Evolutionary conservation across 257 asterid genomes (phyloP).

Genomic region (Capsicum pubescens): DNA sequence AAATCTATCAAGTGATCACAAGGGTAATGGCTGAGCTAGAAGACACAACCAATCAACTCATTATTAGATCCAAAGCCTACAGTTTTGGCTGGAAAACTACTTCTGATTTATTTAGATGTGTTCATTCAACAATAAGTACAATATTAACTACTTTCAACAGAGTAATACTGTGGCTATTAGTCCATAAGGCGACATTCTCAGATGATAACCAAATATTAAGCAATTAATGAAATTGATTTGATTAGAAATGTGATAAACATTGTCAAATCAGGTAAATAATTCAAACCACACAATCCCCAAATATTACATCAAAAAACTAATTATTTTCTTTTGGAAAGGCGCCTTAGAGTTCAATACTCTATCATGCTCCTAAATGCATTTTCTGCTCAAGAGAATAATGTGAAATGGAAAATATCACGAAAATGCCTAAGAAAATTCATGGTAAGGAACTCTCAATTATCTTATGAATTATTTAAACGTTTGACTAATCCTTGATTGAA

Average conservation of each 20-base stretch:
- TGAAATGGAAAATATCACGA: background rate
- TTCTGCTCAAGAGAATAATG: background rate
- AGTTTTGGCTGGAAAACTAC: background rate
- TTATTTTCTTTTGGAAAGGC: background rate
- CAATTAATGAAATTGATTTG: background rate
- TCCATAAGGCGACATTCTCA: background rate
- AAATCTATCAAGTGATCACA: conserved; percentile 16
- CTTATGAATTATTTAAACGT: background rate
- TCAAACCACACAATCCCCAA: background rate
- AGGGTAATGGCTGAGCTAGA: conserved; percentile 5
- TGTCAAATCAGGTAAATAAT: conserved; percentile 7
- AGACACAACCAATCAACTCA: conserved; percentile 19
- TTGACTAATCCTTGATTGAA: background rate
- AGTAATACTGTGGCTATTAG: conserved; percentile 17
- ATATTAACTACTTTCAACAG: conserved; percentile 21
- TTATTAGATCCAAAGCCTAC: background rate
- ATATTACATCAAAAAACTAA: background rate
- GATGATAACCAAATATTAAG: background rate
- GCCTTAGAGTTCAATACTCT: conserved; percentile 4
- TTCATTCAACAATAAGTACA: conserved; percentile 8
- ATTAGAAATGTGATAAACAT: conserved; percentile 9
- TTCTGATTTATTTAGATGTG: background rate
- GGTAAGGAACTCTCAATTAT: background rate
- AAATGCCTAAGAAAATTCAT: background rate
- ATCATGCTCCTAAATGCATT: background rate